Percentiles rank a stretch among this genome's conserved stretches.
Conservation (phyloP, 768 basidiomycete species). For the Mycena vulgaris region DNA sequence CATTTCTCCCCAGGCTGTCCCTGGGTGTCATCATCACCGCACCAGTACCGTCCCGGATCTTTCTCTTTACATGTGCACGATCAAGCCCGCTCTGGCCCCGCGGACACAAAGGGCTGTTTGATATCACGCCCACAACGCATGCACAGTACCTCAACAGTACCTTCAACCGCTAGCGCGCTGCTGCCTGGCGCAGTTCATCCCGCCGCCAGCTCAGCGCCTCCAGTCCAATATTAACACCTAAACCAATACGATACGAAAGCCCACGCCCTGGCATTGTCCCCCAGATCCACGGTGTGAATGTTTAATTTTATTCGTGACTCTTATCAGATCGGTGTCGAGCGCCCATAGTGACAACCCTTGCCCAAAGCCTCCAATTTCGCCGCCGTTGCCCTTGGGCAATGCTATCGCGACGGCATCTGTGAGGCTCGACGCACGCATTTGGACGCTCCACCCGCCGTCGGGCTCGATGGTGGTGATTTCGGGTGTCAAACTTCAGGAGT, state of each 20-base stretch:
- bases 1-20: no score
- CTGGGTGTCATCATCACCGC: no score
- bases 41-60: no score
- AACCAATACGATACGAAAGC: no score
- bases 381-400: neutral
- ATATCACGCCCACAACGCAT: neutral
- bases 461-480: neutral
- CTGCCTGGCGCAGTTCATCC: no score
- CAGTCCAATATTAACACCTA: neutral
- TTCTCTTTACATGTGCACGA: no score
- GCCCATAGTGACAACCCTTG: neutral
- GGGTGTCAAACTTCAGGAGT: neutral
- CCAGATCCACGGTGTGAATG: neutral
- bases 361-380: neutral
- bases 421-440: neutral
- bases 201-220: neutral
- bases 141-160: no score
- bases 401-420: neutral
- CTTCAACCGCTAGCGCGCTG: no score
- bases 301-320: slow-evolving; percentile 5
- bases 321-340: slow-evolving; percentile 19
- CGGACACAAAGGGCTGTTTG: neutral
- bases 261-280: neutral
- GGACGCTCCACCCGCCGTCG: neutral
- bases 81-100: no score